Percentiles rank a stretch among this genome's conserved stretches.
Conservation (phyloP, 169 alveolate genomes). For the Fabrea salina region DNA sequence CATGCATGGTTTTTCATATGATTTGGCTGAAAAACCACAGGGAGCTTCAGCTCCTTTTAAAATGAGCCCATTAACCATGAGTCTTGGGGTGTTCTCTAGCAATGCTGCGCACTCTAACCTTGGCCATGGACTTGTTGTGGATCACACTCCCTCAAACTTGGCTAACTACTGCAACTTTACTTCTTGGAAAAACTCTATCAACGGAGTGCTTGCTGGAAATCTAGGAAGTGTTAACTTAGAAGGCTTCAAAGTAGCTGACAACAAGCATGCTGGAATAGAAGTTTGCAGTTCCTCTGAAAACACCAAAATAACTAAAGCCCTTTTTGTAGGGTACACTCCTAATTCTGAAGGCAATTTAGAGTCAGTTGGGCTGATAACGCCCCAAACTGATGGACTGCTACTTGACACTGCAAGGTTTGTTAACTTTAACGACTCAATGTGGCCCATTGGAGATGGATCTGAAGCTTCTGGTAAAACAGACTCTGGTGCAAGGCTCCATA, state of each 20-base stretch:
- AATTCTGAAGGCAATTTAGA: slow-evolving; percentile 20
- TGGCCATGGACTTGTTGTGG: slow-evolving; percentile 59
- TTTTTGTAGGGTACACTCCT: slow-evolving; percentile 45
- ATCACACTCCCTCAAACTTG: slow-evolving; percentile 45
- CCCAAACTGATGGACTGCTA: slow-evolving; percentile 63
- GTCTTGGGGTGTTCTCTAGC: slow-evolving; percentile 48
- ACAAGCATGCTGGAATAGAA: slow-evolving; percentile 57
- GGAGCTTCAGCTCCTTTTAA: slow-evolving; percentile 61
- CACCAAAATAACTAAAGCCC: slow-evolving; percentile 18
- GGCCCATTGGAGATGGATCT: slow-evolving; percentile 55
- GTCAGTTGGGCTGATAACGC: slow-evolving; percentile 53
- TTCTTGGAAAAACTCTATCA: slow-evolving; percentile 52
- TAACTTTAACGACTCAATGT: slow-evolving; percentile 36
- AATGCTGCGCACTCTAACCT: slow-evolving; percentile 71
- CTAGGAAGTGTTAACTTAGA: slow-evolving; percentile 53
- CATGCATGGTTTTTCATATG: slow-evolving; percentile 72
- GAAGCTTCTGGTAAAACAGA: too few relatives aligned
- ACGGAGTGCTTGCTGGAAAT: slow-evolving; percentile 60
- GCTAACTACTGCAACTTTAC: slow-evolving; percentile 42
- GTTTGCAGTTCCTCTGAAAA: slow-evolving; percentile 32
- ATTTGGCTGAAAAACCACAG: slow-evolving; percentile 43
- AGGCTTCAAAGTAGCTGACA: slow-evolving; percentile 51
- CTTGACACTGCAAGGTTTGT: slow-evolving; percentile 36
- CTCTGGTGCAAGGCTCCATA: slow-evolving; percentile 32
- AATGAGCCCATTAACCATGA: slow-evolving; percentile 53